Percentiles rank a stretch among this genome's conserved stretches.
Evolutionary conservation across 805 yeast species (phyloP).

Genomic region (Starmerella potacharoeniae): DNA sequence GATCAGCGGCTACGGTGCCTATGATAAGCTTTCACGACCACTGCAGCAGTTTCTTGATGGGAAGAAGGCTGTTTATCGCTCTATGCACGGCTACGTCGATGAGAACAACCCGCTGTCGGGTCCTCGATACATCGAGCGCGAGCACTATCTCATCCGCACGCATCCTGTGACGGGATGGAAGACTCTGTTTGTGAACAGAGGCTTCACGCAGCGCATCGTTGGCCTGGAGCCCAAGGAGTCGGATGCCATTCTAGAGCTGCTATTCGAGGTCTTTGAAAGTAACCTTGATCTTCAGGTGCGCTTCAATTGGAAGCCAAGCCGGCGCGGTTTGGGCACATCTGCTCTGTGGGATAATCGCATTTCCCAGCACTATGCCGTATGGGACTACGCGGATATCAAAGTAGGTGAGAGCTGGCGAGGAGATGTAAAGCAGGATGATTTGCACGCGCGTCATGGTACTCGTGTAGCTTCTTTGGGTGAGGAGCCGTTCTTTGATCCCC

Average conservation of each 20-base stretch:
- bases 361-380: slow-evolving; percentile 40
- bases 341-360: slow-evolving; percentile 49
- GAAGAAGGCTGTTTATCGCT: slow-evolving; percentile 48
- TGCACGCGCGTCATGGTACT: slow-evolving; percentile 34
- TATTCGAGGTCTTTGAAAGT: slow-evolving; percentile 32
- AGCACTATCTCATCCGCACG: slow-evolving; percentile 50
- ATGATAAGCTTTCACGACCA: slow-evolving; percentile 40
- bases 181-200: slow-evolving; percentile 43
- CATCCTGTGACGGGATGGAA: slow-evolving; percentile 58
- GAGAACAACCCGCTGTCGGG: slow-evolving; percentile 25
- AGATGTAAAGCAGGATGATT: slow-evolving; percentile 2
- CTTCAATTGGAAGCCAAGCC: slow-evolving; percentile 38
- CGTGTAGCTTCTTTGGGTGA: slow-evolving; percentile 47
- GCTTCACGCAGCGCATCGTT: slow-evolving; percentile 52
- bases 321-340: slow-evolving; percentile 24
- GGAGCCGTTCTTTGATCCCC: slow-evolving; percentile 40
- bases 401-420: slow-evolving; percentile 13
- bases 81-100: slow-evolving; percentile 34
- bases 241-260: slow-evolving; percentile 45
- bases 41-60: slow-evolving; percentile 39
- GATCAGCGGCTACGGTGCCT: slow-evolving; percentile 44
- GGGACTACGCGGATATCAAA: slow-evolving; percentile 34
- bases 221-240: slow-evolving; percentile 68
- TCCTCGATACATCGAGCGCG: slow-evolving; percentile 34
- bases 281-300: slow-evolving; percentile 36